These are phyloP conservation scores for Moelleriella libera DNA, from an alignment of 2,329 filamentous ascomycete species.

Conservation along the genomic window DNA sequence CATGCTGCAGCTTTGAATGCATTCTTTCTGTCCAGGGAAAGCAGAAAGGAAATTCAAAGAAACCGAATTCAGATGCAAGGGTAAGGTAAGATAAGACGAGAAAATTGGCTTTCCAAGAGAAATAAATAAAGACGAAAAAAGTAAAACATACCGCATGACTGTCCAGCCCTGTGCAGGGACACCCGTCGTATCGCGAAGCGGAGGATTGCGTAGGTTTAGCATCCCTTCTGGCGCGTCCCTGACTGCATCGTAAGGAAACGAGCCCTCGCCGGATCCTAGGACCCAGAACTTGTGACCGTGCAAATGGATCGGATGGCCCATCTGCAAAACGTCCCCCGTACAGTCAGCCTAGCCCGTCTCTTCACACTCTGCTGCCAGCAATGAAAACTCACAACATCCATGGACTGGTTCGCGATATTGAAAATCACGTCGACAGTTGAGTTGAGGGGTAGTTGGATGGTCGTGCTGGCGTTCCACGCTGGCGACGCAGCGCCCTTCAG, in stretches of 20 bases:
- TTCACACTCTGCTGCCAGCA: background rate
- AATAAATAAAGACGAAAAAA: background rate
- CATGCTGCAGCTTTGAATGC: background rate
- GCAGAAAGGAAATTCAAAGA: background rate
- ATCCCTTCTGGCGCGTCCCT: background rate
- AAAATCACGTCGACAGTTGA: constrained; percentile 1
- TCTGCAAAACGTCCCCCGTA: background rate
- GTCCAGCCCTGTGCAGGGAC: constrained; percentile 1
- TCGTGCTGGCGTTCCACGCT: constrained; percentile 2
- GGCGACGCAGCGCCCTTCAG: background rate
- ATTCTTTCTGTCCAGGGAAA: background rate
- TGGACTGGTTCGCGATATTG: constrained; percentile 1
- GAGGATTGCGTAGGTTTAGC: constrained; percentile 1
- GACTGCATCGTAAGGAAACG: constrained; percentile 1
- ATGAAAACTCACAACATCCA: constrained; percentile 1
- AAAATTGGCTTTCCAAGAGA: background rate
- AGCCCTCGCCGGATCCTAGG: constrained; percentile 1
- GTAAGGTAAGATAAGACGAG: background rate
- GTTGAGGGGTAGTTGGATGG: constrained; percentile 1
- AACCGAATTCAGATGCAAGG: background rate
- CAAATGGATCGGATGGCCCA: constrained; percentile 3
- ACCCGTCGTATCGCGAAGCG: constrained; percentile 1
- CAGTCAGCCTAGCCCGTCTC: background rate
- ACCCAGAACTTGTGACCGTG: constrained; percentile 5
- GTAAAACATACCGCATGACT: constrained; percentile 1